Base-by-base conservation (phyloP, 1,284 basidiomycete species). In the Trametes hirsuta region DNA sequence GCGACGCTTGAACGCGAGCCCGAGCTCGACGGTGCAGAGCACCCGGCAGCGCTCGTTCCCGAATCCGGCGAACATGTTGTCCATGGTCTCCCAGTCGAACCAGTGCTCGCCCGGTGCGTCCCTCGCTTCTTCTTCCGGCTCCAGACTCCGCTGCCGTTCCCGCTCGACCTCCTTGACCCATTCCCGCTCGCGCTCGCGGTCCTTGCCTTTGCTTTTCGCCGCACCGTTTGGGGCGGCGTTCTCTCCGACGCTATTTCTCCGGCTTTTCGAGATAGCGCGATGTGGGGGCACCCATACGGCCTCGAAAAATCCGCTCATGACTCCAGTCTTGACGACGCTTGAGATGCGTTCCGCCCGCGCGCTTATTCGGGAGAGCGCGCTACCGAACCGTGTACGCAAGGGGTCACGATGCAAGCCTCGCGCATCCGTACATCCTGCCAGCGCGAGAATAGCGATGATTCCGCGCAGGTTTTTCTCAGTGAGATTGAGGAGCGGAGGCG, bases 11-110 rank as follows among this genome's bases (percentile, higher is more conserved):
- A 74, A 71, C 44, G 65, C 69, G 6, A 77, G 63, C 21, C 76
- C 76, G 49, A 77, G 69, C 60, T 75, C 75, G 42, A 75, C 66
- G n/a, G 74, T 75, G 55, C 76, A 77, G 51, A 77, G 62, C 36
- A 77, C 75, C 22, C 64, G 63, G 41, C 65, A 66, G 41, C 56
- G 65, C 57, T 72, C 68, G 53, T 68, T 71, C 34, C 64, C 71
- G 55, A 68, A 66, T 9, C 71, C 72, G n/a, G 67, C 72, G 41
- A 73, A 76, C 44, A 74, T 68, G 62, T 76, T 74, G 52, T 75
- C 74, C 75, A 76, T 76, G 51, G 64, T 54, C 41, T 50, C 57
- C 47, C 67, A 62, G 59, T 76, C 71, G 63, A 73, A 76, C 62
- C 65, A 62, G 30, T 58, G 58, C 42, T 61, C 62, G 34, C 47